A percentile compares a stretch with the other conserved stretches of the same genome.
Conservation (phyloP, 495 filamentous ascomycete genomes). For the Penicillium silybi region DNA sequence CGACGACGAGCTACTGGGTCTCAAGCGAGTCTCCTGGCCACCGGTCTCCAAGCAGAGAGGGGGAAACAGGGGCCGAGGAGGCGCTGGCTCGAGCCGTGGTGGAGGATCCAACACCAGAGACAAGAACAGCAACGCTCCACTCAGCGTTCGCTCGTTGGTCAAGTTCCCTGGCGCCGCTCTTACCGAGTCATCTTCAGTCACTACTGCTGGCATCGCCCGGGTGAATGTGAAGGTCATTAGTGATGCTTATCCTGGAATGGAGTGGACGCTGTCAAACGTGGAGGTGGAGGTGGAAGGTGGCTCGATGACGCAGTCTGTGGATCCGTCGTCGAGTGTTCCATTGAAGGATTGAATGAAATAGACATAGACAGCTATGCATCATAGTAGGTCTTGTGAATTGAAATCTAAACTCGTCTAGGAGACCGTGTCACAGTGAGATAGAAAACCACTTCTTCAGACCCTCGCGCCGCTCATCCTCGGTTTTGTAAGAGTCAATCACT, state of each 20-base stretch:
- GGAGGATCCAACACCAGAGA: conserved; percentile 16
- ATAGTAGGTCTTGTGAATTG: too few species aligned
- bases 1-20: conserved; percentile 71
- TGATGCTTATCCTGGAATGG: conserved; percentile 82
- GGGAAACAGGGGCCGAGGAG: conserved; percentile 16
- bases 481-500: conserved; percentile 45
- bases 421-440: too few species aligned
- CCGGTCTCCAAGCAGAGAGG: conserved; percentile 24
- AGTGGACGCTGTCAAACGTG: conserved; percentile 48
- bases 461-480: conserved; percentile 43
- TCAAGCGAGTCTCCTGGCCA: conserved; percentile 82
- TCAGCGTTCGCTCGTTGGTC: conserved; percentile 43
- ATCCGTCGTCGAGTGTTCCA: conserved; percentile 21
- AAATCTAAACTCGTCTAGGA: too few species aligned
- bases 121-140: conserved; percentile 4
- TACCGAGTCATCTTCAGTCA: conserved; percentile 15
- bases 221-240: conserved; percentile 73
- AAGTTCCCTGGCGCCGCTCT: conserved; percentile 54
- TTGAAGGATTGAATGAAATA: conserved; percentile 10
- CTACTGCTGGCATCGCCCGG: conserved; percentile 23
- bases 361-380: background rate
- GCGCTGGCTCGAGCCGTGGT: conserved; percentile 24
- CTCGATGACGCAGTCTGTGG: conserved; percentile 19
- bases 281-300: conserved; percentile 19
- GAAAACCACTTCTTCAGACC: conserved; percentile 25